phyloP scores from a whole-genome alignment of 768 basidiomycete species.

The Rhizopogon vesiculosus region DNA sequence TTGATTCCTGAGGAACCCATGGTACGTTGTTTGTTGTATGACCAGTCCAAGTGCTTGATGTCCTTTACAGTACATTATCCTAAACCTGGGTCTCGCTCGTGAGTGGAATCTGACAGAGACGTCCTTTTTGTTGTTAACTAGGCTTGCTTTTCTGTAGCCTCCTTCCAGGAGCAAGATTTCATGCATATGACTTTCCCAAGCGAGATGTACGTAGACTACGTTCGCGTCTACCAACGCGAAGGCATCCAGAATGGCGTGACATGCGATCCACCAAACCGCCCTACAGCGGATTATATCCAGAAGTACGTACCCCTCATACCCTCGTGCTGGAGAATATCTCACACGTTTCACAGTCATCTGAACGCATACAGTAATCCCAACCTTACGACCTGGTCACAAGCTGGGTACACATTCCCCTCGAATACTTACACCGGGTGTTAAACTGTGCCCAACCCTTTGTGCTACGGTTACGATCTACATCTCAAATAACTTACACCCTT shows the following conservation, averaged over 20 bases:
- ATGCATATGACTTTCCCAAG: conserved; percentile 71
- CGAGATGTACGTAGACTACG: conserved; percentile 83
- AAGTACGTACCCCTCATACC: conserved; percentile 33
- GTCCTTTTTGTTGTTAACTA: neutral
- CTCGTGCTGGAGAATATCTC: neutral
- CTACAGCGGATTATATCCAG: conserved; percentile 78
- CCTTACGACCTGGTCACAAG: conserved; percentile 79
- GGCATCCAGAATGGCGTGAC: conserved; percentile 65
- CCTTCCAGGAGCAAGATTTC: conserved; percentile 73
- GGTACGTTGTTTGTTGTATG: conserved; percentile 43
- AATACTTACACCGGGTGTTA: conserved; percentile 44
- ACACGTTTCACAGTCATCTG: conserved; percentile 22
- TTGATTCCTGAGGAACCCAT: conserved; percentile 88
- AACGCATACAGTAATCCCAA: conserved; percentile 77
- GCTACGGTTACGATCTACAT: conserved; percentile 5
- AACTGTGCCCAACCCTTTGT: conserved; percentile 13
- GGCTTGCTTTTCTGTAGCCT: conserved; percentile 29
- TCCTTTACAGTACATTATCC: conserved; percentile 60
- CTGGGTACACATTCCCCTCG: conserved; percentile 70
- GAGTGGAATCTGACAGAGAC: conserved; percentile 14
- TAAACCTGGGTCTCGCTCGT: conserved; percentile 82
- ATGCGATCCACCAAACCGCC: conserved; percentile 74
- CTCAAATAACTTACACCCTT: conserved; percentile 5
- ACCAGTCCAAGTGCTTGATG: conserved; percentile 4
- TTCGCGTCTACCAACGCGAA: conserved; percentile 80